Evolutionary conservation across 139 green algal genomes (phyloP), one percentile per base, ranked within the genome.

Genomic region (Auxenochlorella protothecoides): DNA sequence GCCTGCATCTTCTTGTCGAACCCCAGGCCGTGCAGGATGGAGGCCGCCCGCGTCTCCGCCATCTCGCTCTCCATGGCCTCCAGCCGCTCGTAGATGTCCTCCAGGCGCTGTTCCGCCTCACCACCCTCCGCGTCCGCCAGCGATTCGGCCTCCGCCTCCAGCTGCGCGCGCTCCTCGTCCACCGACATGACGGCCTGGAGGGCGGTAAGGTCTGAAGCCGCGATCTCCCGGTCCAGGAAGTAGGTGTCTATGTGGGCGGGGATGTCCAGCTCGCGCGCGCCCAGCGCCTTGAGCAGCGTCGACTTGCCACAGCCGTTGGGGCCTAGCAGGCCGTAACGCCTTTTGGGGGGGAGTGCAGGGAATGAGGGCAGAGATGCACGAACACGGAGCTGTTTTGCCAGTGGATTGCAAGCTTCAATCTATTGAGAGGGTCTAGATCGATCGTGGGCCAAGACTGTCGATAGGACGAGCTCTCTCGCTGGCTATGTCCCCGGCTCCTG

Each of bases 211-310:
- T 97, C 89, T 63, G 70, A 84, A 61, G 89, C 89, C 7, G 80
- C 79, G 11, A 90, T 90, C 81, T 98, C 93, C 10, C 86, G 72
- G 68, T 93, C 83, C 62, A 98, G 79, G 77, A 95, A 85, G 84
- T 93, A 97, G 53, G 96, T 85, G 73, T 97, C 91, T 12, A 98
- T 93, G 83, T 97, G 93, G 4, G 89, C 78, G 4, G 93, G 93
- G 69, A 97, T 96, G 51, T 87, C 83, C 11, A 98, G 74, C 70
- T 97, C 92, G 16, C 90, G 5, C 70, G 74, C 76, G 2, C 86
- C 91, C 16, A 98, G 76, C 6, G 88, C 87, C 74, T 93, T 92
- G 6, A 97, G 82, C 65, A 97, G 87, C 56, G 72, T 87, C 4
- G 82, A 90, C 76, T 97, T 97, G 66, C 92, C 92, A 74, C 85